phyloP scores from a whole-genome alignment of 345 rosid genomes.

The Cardamine resedifolia region DNA sequence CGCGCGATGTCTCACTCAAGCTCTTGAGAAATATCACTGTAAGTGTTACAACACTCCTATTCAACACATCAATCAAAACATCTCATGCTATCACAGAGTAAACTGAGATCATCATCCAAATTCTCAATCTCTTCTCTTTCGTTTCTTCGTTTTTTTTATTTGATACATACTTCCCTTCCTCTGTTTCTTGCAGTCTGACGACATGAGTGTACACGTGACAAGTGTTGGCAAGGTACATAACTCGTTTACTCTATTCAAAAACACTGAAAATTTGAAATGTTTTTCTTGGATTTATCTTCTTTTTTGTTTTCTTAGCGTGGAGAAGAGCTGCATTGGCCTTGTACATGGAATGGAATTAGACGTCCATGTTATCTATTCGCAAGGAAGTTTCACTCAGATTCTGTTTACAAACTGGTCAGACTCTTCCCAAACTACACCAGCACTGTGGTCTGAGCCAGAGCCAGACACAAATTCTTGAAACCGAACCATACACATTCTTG shows the following conservation, averaged over 20 bases:
- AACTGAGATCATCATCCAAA: not conserved
- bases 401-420: constrained; percentile 64
- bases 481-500: constrained; percentile 24
- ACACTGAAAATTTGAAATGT: not conserved
- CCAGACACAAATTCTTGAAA: constrained; percentile 30
- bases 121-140: not conserved
- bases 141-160: not conserved
- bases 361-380: constrained; percentile 96
- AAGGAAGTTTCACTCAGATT: constrained; percentile 77
- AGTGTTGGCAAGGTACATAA: constrained; percentile 63
- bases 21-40: constrained; percentile 84
- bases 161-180: not conserved
- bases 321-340: constrained; percentile 59
- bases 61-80: constrained; percentile 5
- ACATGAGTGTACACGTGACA: constrained; percentile 69
- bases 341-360: constrained; percentile 89
- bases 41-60: constrained; percentile 16
- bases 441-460: constrained; percentile 45
- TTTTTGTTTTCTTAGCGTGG: constrained; percentile 41
- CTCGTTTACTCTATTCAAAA: not conserved
- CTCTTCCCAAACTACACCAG: constrained; percentile 75
- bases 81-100: constrained; percentile 4
- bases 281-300: not conserved
- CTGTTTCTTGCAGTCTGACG: constrained; percentile 63
- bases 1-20: constrained; percentile 58